A percentile compares a stretch with the other conserved stretches of the same genome.
phyloP scores from a whole-genome alignment of 352 stramenopile genomes.

The Blastocystis sp. region DNA sequence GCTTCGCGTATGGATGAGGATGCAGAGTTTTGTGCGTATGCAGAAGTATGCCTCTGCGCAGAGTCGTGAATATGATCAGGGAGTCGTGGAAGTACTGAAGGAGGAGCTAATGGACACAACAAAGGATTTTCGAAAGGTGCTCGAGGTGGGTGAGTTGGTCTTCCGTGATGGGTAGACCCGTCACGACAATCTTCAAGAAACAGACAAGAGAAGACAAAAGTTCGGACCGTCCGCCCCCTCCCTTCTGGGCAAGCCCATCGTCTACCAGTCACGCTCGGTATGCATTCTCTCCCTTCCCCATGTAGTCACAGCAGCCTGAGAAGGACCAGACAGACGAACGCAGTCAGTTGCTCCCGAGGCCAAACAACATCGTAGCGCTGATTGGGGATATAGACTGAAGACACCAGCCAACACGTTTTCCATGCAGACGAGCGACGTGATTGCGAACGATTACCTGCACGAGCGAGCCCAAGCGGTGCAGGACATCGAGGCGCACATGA shows the following conservation, averaged over 20 bases:
- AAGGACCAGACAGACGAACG: neutral
- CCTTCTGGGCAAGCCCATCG: conserved; percentile 28
- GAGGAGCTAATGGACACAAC: conserved; percentile 51
- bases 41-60: conserved; percentile 33
- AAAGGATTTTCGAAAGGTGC: conserved; percentile 44
- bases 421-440: conserved; percentile 39
- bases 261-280: conserved; percentile 14
- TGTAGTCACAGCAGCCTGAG: neutral
- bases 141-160: neutral
- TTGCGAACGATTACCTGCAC: conserved; percentile 44
- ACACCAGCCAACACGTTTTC: neutral
- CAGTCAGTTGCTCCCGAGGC: neutral
- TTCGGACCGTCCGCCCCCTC: neutral
- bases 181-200: conserved; percentile 39
- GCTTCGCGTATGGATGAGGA: neutral
- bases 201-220: conserved; percentile 13
- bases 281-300: neutral
- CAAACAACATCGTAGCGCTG: neutral
- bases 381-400: neutral
- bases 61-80: conserved; percentile 38
- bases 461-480: conserved; percentile 44
- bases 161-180: neutral
- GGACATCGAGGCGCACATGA: conserved; percentile 51
- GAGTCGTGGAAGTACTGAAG: conserved; percentile 46
- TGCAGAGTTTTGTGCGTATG: conserved; percentile 22